Conservation (phyloP, 805 yeast genomes). For the Naumovozyma dairenensis region DNA sequence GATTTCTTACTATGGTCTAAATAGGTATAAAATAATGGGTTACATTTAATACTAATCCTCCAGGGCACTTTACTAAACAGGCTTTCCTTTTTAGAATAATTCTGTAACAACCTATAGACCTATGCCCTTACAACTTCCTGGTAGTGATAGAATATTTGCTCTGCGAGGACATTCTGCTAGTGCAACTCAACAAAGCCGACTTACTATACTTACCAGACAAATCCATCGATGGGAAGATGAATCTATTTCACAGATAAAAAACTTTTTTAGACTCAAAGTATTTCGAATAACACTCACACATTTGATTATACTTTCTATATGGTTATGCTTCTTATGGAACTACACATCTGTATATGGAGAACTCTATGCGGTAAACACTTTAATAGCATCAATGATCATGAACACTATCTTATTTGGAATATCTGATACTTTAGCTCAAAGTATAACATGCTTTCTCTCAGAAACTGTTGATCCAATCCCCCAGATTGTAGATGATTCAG, state of each 20-base stretch:
- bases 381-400: conserved; percentile 71
- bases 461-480: conserved; percentile 17
- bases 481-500: conserved; percentile 10
- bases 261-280: conserved; percentile 11
- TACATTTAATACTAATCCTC: too few relatives aligned
- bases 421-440: conserved; percentile 87
- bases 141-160: too few relatives aligned
- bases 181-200: background rate
- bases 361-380: conserved; percentile 52
- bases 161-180: too few relatives aligned
- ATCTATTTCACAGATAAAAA: background rate
- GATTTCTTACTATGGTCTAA: too few relatives aligned
- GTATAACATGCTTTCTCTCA: conserved; percentile 35
- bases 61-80: too few relatives aligned
- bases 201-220: too few relatives aligned
- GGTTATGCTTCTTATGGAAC: conserved; percentile 41
- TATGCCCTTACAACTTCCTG: too few relatives aligned
- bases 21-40: too few relatives aligned
- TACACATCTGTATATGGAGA: conserved; percentile 49
- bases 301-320: conserved; percentile 39
- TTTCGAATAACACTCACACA: conserved; percentile 48
- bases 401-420: conserved; percentile 76
- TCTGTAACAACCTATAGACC: too few relatives aligned
- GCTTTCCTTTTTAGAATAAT: too few relatives aligned
- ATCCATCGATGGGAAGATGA: too few relatives aligned